phyloP scores from a whole-genome alignment of 345 rosid species.

The Hibiscus syriacus region DNA sequence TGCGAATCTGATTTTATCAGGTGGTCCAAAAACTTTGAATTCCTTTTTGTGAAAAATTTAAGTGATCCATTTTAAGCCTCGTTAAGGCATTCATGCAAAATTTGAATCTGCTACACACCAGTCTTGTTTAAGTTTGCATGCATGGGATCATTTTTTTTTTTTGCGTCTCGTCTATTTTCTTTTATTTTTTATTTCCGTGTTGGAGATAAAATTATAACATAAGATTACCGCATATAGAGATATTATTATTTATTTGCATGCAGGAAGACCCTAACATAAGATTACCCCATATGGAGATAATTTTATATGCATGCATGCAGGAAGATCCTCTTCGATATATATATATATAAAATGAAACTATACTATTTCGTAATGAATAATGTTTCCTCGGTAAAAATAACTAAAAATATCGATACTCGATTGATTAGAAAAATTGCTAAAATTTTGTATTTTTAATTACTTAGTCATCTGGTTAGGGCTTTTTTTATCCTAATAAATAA shows the following conservation, averaged over 20 bases:
- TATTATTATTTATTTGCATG: no score
- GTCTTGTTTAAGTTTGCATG: background rate
- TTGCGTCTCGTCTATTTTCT: background rate
- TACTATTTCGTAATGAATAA: background rate
- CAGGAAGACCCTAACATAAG: background rate
- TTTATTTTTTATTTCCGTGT: background rate
- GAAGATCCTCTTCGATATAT: no score
- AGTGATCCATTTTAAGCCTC: conserved; percentile 3
- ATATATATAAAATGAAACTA: no score
- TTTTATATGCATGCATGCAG: background rate
- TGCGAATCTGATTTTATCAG: background rate
- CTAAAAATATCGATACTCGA: no score
- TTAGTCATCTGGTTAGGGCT: no score
- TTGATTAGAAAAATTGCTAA: no score
- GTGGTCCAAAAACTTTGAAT: background rate
- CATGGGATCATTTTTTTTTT: conserved; percentile 6
- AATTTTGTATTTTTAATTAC: no score
- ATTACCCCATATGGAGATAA: background rate
- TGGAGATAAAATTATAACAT: background rate
- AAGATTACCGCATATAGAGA: no score
- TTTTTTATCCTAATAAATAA: no score
- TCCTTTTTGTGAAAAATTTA: background rate
- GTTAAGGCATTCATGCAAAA: conserved; percentile 5
- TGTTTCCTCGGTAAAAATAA: no score
- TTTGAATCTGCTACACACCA: background rate